A percentile compares a stretch with the other conserved stretches of the same genome.
These are phyloP conservation scores for Xylariaceae sp. DNA, from an alignment of 2,329 filamentous ascomycete genomes.

Conservation along the genomic window DNA sequence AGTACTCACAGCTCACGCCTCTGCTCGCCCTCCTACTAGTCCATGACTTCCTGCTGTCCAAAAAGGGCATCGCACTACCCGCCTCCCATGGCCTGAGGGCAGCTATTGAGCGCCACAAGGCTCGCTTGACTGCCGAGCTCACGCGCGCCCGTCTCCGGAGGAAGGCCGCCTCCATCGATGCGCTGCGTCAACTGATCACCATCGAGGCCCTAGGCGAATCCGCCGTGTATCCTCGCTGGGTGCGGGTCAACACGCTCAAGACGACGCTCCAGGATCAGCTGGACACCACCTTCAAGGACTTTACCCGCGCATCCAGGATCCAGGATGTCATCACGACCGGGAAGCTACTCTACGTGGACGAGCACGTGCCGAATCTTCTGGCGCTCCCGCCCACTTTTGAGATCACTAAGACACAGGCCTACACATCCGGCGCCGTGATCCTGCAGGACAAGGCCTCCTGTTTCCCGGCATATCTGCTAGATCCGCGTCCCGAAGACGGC, in stretches of 20 bases:
- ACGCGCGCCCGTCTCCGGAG: slow-evolving; percentile 71
- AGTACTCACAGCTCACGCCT: slow-evolving; percentile 62
- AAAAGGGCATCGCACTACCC: slow-evolving; percentile 76
- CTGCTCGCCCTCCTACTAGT: slow-evolving; percentile 73
- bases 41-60: slow-evolving; percentile 80
- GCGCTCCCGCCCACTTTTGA: slow-evolving; percentile 69
- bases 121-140: slow-evolving; percentile 73
- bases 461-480: slow-evolving; percentile 84
- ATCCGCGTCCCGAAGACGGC: slow-evolving; percentile 61
- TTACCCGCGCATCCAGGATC: slow-evolving; percentile 52
- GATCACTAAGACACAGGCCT: slow-evolving; percentile 67
- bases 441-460: slow-evolving; percentile 96
- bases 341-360: slow-evolving; percentile 65
- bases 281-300: slow-evolving; percentile 65
- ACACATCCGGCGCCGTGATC: slow-evolving; percentile 72
- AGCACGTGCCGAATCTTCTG: slow-evolving; percentile 75
- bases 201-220: slow-evolving; percentile 46
- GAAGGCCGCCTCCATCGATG: slow-evolving; percentile 62
- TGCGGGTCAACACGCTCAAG: slow-evolving; percentile 76
- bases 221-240: slow-evolving; percentile 73
- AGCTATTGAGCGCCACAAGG: slow-evolving; percentile 74
- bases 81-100: slow-evolving; percentile 71
- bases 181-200: slow-evolving; percentile 56
- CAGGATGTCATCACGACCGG: slow-evolving; percentile 46
- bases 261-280: slow-evolving; percentile 67